These are phyloP conservation scores for Fraxinus greggii DNA, from an alignment of 305 asterid species.

Conservation along the genomic window DNA sequence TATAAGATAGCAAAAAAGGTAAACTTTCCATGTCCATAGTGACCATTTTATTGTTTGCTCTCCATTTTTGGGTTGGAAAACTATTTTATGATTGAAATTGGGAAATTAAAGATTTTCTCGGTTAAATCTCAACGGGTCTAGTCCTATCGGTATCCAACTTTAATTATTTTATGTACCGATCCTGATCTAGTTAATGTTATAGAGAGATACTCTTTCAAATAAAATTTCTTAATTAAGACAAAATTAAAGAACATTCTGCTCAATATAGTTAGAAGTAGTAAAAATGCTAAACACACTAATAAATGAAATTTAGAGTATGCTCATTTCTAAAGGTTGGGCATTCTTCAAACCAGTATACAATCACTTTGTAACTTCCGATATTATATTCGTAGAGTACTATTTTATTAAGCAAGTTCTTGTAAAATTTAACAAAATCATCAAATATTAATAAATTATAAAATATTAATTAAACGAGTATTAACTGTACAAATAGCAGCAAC, in stretches of 20 bases:
- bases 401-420: neutral
- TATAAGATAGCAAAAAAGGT: neutral
- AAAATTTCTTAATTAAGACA: neutral
- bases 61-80: neutral
- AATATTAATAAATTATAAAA: neutral
- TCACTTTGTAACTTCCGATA: neutral
- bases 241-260: neutral
- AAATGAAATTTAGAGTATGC: neutral
- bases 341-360: neutral
- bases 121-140: neutral
- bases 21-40: neutral
- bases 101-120: neutral
- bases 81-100: neutral
- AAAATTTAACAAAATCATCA: neutral
- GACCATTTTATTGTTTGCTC: neutral
- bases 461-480: neutral
- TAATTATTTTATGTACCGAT: neutral
- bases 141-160: neutral
- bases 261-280: neutral
- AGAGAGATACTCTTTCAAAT: neutral
- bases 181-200: neutral
- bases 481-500: neutral
- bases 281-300: neutral
- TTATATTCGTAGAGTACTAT: neutral
- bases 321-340: neutral